Evolutionary conservation across 2,329 filamentous ascomycete genomes (phyloP), one percentile per base, ranked within the genome.

Genomic region (Coniella lustricola): DNA sequence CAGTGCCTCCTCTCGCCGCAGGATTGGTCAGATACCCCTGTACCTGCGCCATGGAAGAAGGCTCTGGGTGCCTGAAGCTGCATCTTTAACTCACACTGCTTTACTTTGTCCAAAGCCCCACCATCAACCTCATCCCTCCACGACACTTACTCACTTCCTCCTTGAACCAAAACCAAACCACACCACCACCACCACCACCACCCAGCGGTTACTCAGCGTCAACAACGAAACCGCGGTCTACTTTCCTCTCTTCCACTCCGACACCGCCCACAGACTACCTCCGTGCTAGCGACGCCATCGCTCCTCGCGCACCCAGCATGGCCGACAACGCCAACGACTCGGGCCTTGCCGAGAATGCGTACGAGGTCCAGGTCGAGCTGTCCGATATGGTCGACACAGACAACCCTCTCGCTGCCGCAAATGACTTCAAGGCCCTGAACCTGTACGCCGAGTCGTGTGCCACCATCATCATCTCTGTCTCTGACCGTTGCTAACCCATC

Each of bases 331-430:
- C 52, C 56, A 41, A 17, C 34, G 79, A 75, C 47, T 79, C 79
- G 34, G 73, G 71, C 41, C 70, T 83, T 22, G 66, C 78, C 40
- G 87, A 96, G 65, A 82, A 83, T 3, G 82, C 86, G 50, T 94
- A 86, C 67, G 85, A 93, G 57, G 91, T 98, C 56, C 85, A 95
- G 62, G 88, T 98, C 59, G 93, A 91, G 67, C 79, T 97, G 51
- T 90, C 85, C 59, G 90, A 95, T 62, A 76, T 95, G 46, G 90
- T 96, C 67, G 88, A 96, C 62, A 82, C 86, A 10, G 85, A 88
- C 60, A 91, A 90, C 62, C 91, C 91, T 10, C 79, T 97, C 20
- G 93, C 82, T 66, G 96, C 91, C 3, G 84, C 85, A 43, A 85
- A 84, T 57, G 81, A 78, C 1, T 98, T 96, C 41, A 81, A 93